These are phyloP conservation scores for Pyrenula massariospora DNA, from an alignment of 495 filamentous ascomycete genomes.

Conservation along the genomic window DNA sequence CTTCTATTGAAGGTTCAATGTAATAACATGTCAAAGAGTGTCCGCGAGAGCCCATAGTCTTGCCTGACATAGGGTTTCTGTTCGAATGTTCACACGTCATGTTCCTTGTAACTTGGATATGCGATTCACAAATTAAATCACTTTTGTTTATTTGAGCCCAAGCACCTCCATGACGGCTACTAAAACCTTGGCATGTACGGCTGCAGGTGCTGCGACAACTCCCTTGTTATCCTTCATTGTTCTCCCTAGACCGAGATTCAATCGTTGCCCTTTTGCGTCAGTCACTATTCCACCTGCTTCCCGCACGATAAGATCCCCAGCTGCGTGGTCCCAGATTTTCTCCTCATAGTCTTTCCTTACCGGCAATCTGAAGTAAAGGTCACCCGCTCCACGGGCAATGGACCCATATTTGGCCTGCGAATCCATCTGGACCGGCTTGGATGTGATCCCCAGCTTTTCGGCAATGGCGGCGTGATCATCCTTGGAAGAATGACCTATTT, in stretches of 20 bases:
- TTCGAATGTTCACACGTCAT: too few species aligned
- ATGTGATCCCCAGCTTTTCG: constrained; percentile 70
- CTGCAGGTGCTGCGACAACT: constrained; percentile 75
- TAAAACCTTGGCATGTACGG: constrained; percentile 64
- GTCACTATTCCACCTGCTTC: constrained; percentile 90
- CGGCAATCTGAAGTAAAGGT: constrained; percentile 85
- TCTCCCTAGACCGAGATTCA: constrained; percentile 80
- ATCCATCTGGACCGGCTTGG: constrained; percentile 80
- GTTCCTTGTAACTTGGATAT: too few species aligned
- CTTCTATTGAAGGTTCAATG: too few species aligned
- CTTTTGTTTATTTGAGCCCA: constrained; percentile 35
- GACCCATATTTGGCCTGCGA: constrained; percentile 96
- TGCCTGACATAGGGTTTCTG: too few species aligned
- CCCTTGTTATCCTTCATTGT: constrained; percentile 85
- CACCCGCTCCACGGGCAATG: constrained; percentile 88
- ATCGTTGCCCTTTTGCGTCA: constrained; percentile 63
- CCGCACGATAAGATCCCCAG: constrained; percentile 86
- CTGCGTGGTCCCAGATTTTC: constrained; percentile 99
- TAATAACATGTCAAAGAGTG: too few species aligned
- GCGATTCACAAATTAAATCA: too few species aligned
- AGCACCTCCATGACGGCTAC: constrained; percentile 74
- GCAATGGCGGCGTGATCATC: constrained; percentile 78
- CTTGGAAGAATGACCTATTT: constrained; percentile 82
- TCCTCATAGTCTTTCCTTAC: constrained; percentile 80
- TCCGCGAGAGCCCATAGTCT: too few species aligned